Evolutionary conservation across 129 eudicot genomes (phyloP).

Genomic region (Lonicera japonica): DNA sequence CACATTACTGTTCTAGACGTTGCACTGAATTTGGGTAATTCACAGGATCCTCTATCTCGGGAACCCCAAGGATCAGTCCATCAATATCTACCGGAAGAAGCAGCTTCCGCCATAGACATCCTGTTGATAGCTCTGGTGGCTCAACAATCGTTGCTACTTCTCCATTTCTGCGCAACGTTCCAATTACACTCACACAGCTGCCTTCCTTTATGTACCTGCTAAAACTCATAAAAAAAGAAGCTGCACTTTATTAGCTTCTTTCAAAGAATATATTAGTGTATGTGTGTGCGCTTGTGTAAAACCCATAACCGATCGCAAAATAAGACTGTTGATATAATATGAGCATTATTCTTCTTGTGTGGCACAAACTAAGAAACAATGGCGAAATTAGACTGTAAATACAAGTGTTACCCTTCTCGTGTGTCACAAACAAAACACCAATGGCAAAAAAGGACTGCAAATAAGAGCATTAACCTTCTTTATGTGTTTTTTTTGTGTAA

Average conservation of each 20-base stretch:
- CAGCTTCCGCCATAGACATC: constrained; percentile 30
- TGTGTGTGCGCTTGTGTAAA: too few species aligned
- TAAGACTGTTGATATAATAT: too few species aligned
- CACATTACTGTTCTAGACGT: background rate
- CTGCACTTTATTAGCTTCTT: background rate
- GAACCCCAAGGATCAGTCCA: constrained; percentile 23
- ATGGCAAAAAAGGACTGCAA: too few species aligned
- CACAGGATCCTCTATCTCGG: constrained; percentile 1
- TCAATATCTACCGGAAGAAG: constrained; percentile 34
- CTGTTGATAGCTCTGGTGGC: constrained; percentile 33
- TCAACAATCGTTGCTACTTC: constrained; percentile 15
- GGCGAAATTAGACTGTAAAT: too few species aligned
- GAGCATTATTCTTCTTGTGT: too few species aligned
- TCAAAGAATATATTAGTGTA: too few species aligned
- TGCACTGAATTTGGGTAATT: background rate
- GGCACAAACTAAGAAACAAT: too few species aligned
- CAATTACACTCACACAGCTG: constrained; percentile 21
- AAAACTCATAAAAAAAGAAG: constrained; percentile 5
- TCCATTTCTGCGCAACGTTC: constrained; percentile 16
- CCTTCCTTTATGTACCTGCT: constrained; percentile 36
- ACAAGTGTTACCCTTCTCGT: too few species aligned
- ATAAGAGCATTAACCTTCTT: too few species aligned
- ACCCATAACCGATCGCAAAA: too few species aligned
- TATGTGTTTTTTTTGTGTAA: too few species aligned
- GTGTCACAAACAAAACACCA: too few species aligned